Evolutionary conservation across 1,284 basidiomycete genomes (phyloP).

Genomic region (Veloboletus limbatus): DNA sequence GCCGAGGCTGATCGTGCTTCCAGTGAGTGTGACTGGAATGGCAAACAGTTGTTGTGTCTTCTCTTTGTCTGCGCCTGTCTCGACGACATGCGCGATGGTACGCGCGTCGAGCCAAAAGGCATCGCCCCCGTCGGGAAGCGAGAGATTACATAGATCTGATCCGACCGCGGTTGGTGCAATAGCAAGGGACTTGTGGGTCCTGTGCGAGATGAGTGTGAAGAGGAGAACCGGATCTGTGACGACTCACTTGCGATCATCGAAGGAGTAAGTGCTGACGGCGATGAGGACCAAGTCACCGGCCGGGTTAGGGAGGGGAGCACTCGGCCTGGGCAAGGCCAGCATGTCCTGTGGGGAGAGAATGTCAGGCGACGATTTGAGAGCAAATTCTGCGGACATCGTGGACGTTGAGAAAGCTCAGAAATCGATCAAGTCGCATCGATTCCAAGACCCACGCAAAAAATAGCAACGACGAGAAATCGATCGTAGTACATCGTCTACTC

Average conservation of each 20-base stretch:
- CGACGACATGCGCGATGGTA: constrained; percentile 66
- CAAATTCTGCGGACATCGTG: constrained; percentile 43
- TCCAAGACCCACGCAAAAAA: neutral
- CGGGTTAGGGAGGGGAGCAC: constrained; percentile 60
- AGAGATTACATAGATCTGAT: constrained; percentile 48
- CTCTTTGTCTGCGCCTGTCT: constrained; percentile 44
- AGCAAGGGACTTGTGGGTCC: constrained; percentile 68
- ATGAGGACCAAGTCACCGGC: constrained; percentile 67
- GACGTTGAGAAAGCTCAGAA: constrained; percentile 43
- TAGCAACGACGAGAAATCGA: neutral
- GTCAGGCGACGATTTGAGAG: constrained; percentile 53
- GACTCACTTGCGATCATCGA: constrained; percentile 68
- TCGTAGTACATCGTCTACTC: constrained; percentile 15
- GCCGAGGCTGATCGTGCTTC: constrained; percentile 32
- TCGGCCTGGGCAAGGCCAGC: constrained; percentile 69
- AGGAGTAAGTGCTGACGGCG: constrained; percentile 65
- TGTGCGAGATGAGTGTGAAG: constrained; percentile 28
- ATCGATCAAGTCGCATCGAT: constrained; percentile 11
- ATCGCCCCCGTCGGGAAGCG: constrained; percentile 63
- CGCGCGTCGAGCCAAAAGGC: constrained; percentile 72
- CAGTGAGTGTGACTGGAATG: constrained; percentile 45
- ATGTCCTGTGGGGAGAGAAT: constrained; percentile 73
- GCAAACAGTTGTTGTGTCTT: constrained; percentile 56
- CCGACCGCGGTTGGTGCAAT: constrained; percentile 54
- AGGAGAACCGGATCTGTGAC: neutral